Conservation (phyloP, 352 stramenopile species). For the Phytopythium litorale region DNA sequence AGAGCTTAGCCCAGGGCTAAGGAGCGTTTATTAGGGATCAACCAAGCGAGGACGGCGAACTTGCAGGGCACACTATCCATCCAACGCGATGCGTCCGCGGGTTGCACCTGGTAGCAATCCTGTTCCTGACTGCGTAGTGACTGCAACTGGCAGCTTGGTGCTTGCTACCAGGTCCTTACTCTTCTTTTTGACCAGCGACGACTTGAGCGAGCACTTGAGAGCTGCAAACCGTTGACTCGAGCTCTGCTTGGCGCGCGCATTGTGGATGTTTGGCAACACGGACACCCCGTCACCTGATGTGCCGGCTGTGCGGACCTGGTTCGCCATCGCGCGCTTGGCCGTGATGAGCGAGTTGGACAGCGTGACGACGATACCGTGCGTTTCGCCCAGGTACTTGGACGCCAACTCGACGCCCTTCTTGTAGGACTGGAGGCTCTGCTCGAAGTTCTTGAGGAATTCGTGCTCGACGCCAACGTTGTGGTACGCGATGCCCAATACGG, state of each 20-base stretch:
- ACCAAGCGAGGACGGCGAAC: neutral
- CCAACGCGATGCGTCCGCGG: neutral
- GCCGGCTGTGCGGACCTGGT: constrained; percentile 37
- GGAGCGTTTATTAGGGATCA: neutral
- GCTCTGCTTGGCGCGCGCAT: constrained; percentile 17
- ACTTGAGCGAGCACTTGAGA: constrained; percentile 32
- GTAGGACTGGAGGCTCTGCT: constrained; percentile 89
- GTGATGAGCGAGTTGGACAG: constrained; percentile 88
- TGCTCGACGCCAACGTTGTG: constrained; percentile 95
- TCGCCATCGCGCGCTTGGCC: constrained; percentile 60
- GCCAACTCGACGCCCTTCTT: constrained; percentile 90
- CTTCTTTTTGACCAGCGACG: constrained; percentile 40
- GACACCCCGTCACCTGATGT: constrained; percentile 58
- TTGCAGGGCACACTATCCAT: neutral
- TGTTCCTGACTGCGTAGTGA: neutral
- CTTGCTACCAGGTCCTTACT: constrained; percentile 2
- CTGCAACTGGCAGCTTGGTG: neutral
- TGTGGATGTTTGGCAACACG: constrained; percentile 22
- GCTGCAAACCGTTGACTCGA: constrained; percentile 10
- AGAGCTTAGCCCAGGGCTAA: constrained; percentile 4
- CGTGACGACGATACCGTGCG: constrained; percentile 90
- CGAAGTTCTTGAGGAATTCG: constrained; percentile 93
- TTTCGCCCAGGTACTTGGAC: constrained; percentile 76
- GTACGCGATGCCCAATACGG: constrained; percentile 93
- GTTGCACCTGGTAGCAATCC: neutral